These are phyloP conservation scores for Xylaria telfairii DNA, from an alignment of 495 filamentous ascomycete species.

Conservation along the genomic window DNA sequence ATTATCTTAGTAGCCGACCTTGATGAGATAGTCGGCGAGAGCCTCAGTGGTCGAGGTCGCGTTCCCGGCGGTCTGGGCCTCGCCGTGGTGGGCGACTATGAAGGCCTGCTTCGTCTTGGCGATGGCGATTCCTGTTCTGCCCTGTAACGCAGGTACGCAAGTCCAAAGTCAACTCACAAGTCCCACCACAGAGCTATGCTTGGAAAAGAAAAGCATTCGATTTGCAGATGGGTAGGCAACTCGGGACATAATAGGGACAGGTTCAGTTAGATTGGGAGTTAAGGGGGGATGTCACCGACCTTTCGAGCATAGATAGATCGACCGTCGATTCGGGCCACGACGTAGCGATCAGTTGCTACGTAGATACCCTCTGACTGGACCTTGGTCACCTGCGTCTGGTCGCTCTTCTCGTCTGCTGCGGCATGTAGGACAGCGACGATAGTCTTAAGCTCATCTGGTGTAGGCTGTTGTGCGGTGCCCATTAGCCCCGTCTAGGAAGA, in stretches of 20 bases:
- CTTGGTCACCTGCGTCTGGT: constrained; percentile 47
- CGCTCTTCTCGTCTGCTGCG: constrained; percentile 40
- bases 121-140: constrained; percentile 77
- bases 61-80: constrained; percentile 68
- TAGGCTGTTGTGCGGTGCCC: constrained; percentile 50
- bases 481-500: constrained; percentile 18
- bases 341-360: constrained; percentile 71
- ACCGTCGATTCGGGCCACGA: constrained; percentile 75
- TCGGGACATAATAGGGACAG: too few relatives aligned
- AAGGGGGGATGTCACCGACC: constrained; percentile 56
- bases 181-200: constrained; percentile 1
- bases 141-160: constrained; percentile 55
- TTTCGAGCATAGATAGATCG: constrained; percentile 84
- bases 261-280: neutral
- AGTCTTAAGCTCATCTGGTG: constrained; percentile 64
- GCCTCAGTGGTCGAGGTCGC: constrained; percentile 69
- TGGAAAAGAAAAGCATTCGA: neutral
- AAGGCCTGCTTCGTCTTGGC: constrained; percentile 85
- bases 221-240: neutral
- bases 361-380: constrained; percentile 67
- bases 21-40: constrained; percentile 76
- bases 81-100: constrained; percentile 84
- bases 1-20: constrained; percentile 66
- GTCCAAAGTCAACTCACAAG: constrained; percentile 13
- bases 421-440: constrained; percentile 53